Conservation (phyloP, 805 yeast species). For the Schwanniomyces pseudopolymorphus region DNA sequence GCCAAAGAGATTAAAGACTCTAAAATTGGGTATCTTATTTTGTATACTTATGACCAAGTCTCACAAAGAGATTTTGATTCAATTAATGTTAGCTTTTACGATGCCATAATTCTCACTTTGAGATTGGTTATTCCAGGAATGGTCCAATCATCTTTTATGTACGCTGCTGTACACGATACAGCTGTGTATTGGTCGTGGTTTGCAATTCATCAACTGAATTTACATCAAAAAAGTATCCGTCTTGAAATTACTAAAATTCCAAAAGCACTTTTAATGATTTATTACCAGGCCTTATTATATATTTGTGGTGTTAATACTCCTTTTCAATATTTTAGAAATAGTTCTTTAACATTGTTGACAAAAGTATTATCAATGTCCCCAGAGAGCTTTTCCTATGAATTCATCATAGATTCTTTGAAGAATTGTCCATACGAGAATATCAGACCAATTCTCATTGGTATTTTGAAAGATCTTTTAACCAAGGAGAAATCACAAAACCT, state of each 20-base stretch:
- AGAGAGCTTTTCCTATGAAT: constrained; percentile 56
- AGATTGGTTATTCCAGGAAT: constrained; percentile 36
- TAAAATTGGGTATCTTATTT: constrained; percentile 24
- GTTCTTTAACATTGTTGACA: constrained; percentile 61
- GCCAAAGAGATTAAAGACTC: constrained; percentile 29
- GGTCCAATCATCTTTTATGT: constrained; percentile 24
- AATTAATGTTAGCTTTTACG: constrained; percentile 15
- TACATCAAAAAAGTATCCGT: constrained; percentile 16
- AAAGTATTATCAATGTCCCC: constrained; percentile 59
- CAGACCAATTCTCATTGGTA: constrained; percentile 59
- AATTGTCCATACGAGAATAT: constrained; percentile 65
- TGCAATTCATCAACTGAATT: constrained; percentile 22
- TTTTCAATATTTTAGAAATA: constrained; percentile 33
- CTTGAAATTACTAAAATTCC: constrained; percentile 34
- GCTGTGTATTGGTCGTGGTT: constrained; percentile 40
- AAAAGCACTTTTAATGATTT: constrained; percentile 23
- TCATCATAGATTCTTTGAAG: constrained; percentile 61
- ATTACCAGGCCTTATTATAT: constrained; percentile 30
- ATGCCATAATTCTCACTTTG: constrained; percentile 22
- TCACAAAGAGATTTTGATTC: constrained; percentile 14
- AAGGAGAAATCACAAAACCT: constrained; percentile 23
- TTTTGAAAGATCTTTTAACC: constrained; percentile 65
- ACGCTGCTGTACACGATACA: constrained; percentile 24
- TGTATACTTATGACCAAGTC: constrained; percentile 16
- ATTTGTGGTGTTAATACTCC: constrained; percentile 13